These are phyloP conservation scores for Melampsora americana DNA, from an alignment of 1,284 basidiomycete genomes.

Conservation along the genomic window DNA sequence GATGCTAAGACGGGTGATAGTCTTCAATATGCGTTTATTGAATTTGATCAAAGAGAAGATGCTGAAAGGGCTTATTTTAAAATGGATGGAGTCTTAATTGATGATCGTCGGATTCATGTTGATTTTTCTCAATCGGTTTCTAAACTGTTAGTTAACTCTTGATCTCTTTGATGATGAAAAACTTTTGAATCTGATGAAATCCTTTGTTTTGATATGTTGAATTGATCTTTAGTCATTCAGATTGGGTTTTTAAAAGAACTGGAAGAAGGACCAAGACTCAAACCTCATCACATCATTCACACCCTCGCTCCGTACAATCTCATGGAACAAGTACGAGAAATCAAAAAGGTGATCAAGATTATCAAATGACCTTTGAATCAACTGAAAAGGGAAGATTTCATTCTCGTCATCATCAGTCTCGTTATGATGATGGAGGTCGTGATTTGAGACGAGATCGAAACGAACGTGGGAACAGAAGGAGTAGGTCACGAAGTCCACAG, in stretches of 20 bases:
- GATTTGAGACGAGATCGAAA: not conserved
- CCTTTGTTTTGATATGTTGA: not conserved
- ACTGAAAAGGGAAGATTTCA: not conserved
- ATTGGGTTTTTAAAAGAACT: conserved; percentile 37
- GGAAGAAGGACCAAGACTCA: conserved; percentile 6
- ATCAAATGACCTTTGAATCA: conserved; percentile 36
- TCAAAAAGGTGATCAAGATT: not conserved
- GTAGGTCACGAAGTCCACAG: conserved; percentile 10
- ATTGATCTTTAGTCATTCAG: conserved; percentile 27
- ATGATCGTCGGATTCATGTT: conserved; percentile 97
- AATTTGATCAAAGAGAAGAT: conserved; percentile 87
- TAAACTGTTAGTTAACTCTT: conserved; percentile 57
- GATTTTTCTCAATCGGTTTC: conserved; percentile 79
- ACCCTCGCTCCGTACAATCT: not conserved
- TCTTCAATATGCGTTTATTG: conserved; percentile 96
- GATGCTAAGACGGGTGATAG: conserved; percentile 95
- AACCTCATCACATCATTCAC: not conserved
- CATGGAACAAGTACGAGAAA: not conserved
- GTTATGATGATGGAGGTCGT: conserved; percentile 2
- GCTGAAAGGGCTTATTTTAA: conserved; percentile 99
- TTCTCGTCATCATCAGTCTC: not conserved
- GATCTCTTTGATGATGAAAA: not conserved
- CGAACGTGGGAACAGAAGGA: not conserved
- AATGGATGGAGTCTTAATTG: conserved; percentile 99
- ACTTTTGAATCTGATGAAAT: not conserved